Percentiles rank a stretch among this genome's conserved stretches.
These are phyloP conservation scores for Chalciporus chontae DNA, from an alignment of 768 basidiomycete genomes.

Conservation along the genomic window DNA sequence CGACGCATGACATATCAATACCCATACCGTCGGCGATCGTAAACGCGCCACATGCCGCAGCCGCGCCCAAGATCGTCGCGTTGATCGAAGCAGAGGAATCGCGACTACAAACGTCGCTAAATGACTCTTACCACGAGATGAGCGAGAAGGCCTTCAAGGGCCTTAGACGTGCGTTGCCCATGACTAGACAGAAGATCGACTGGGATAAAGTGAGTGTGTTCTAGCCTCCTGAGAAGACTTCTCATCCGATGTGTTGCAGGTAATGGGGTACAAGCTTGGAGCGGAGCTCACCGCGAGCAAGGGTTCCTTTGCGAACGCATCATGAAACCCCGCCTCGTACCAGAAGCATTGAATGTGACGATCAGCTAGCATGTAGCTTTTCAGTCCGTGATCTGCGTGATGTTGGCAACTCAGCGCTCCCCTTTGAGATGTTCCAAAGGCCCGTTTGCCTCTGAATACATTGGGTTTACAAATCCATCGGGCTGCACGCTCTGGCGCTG, in stretches of 20 bases:
- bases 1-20: conserved; percentile 66
- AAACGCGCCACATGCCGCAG: conserved; percentile 45
- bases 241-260: conserved; percentile 28
- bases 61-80: conserved; percentile 73
- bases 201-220: conserved; percentile 78
- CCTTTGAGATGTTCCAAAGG: background rate
- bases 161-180: conserved; percentile 82
- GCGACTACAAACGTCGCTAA: conserved; percentile 74
- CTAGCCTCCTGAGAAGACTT: background rate
- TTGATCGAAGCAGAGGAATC: conserved; percentile 79
- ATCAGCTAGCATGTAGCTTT: background rate
- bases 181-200: conserved; percentile 91
- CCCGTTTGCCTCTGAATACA: background rate
- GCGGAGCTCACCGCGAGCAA: conserved; percentile 72
- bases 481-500: background rate
- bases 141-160: conserved; percentile 92
- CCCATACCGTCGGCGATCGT: conserved; percentile 56
- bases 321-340: conserved; percentile 5
- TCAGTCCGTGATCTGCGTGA: background rate
- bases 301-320: conserved; percentile 41
- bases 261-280: conserved; percentile 66
- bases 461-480: background rate
- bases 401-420: background rate
- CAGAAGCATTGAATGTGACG: conserved; percentile 2
- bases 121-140: conserved; percentile 83